phyloP scores from a whole-genome alignment of 2,329 filamentous ascomycete genomes.

The Aspergillus brunneoviolaceus region DNA sequence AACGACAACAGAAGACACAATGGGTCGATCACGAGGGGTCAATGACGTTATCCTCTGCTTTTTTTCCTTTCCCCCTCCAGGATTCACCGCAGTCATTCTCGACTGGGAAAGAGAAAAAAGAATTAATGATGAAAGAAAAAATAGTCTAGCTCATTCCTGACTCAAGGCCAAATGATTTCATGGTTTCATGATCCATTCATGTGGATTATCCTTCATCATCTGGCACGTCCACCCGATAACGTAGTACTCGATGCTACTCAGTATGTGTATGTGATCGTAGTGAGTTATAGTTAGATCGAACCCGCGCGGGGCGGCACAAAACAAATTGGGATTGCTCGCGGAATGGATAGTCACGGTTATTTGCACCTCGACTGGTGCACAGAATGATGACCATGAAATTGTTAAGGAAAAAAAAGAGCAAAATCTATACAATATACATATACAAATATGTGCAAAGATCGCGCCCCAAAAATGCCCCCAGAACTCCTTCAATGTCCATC shows the following conservation, averaged over 20 bases:
- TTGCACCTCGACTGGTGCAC: background rate
- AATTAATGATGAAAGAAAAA: background rate
- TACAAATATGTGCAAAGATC: background rate
- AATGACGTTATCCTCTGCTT: conserved; percentile 14
- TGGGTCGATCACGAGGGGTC: conserved; percentile 12
- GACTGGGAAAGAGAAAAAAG: background rate
- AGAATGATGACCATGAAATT: background rate
- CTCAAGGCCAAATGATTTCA: conserved; percentile 2
- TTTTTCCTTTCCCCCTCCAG: background rate
- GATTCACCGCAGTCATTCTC: background rate
- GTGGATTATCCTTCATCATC: background rate
- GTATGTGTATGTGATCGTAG: too few species aligned
- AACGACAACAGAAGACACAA: background rate
- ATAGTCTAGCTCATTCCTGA: too few species aligned
- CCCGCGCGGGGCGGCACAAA: background rate
- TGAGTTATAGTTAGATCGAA: background rate
- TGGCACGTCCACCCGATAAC: conserved; percentile 5
- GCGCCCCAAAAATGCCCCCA: background rate
- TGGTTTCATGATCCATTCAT: conserved; percentile 6
- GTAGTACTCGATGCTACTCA: too few species aligned
- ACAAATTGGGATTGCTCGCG: background rate
- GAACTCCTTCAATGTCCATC: background rate
- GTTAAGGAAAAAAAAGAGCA: background rate
- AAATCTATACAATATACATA: background rate
- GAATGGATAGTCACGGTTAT: too few species aligned